phyloP scores from a whole-genome alignment of 2,329 filamentous ascomycete species.

The Pseudogymnoascus sp. region DNA sequence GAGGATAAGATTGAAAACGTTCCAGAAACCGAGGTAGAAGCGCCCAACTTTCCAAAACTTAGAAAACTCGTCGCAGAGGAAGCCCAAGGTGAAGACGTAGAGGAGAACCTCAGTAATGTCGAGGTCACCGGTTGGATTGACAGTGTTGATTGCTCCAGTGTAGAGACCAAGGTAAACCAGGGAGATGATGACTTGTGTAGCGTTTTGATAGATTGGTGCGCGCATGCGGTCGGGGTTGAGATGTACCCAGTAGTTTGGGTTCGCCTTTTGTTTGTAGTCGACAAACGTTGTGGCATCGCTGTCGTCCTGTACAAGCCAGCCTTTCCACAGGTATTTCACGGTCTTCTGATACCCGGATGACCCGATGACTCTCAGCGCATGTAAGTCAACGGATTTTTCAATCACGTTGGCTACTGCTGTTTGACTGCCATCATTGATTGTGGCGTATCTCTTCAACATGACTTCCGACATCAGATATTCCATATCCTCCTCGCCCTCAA shows the following conservation, averaged over 20 bases:
- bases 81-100: constrained; percentile 87
- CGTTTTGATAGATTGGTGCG: constrained; percentile 86
- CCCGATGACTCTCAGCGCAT: constrained; percentile 80
- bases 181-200: constrained; percentile 76
- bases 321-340: constrained; percentile 84
- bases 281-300: constrained; percentile 84
- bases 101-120: constrained; percentile 77
- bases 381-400: constrained; percentile 87
- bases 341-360: constrained; percentile 95
- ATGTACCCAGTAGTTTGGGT: constrained; percentile 69
- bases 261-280: constrained; percentile 75
- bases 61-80: constrained; percentile 75
- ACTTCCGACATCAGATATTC: constrained; percentile 72
- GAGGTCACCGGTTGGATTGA: constrained; percentile 76
- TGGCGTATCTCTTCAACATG: constrained; percentile 81
- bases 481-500: constrained; percentile 76
- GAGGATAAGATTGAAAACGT: constrained; percentile 80
- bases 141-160: constrained; percentile 86
- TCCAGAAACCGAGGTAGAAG: constrained; percentile 93
- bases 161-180: constrained; percentile 78
- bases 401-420: constrained; percentile 79
- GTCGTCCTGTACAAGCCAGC: constrained; percentile 95
- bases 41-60: constrained; percentile 94
- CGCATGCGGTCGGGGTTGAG: constrained; percentile 93
- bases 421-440: constrained; percentile 62